Evolutionary conservation across 352 stramenopile genomes (phyloP), one percentile per base, ranked within the genome.

Genomic region (Pythium utonaiense): DNA sequence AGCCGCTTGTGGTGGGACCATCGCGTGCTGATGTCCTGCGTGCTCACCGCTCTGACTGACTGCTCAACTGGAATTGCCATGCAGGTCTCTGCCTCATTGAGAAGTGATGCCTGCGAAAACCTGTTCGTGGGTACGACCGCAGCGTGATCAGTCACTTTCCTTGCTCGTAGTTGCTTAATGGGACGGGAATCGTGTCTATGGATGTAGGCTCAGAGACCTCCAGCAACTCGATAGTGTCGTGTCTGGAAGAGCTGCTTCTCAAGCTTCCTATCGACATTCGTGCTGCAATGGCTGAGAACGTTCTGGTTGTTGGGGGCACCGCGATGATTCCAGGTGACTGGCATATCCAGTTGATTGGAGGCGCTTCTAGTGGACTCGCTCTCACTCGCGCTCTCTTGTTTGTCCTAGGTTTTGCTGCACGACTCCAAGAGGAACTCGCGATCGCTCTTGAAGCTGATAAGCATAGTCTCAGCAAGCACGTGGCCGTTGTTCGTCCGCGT

Each of bases 241-340:
- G 69, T 16, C 66, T 95, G 24, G 38, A 77, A 45, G 67, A 88
- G 10, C 33, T 87, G 5, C 48, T 89, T 3, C 76, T 79, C 48
- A 86, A 80, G 40, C 44, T 75, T 0, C 83, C 86, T 0, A 53
- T 95, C 27, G 86, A 95, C 53, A 70, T 89, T 22, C 75, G 82
- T 40, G 65, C 67, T 0, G 70, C 80, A 13, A 77, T 91, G 71
- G 62, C 87, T n/a, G 71, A 83, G 45, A 93, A 89, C 53, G 36
- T 95, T n/a, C 56, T 95, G 7, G 69, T 91, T 14, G 64, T 93
- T 22, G 86, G 86, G 25, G 86, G 86, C 38, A 78, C 74, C 3
- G 71, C 77, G 33, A 95, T 95, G 86, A n/a, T n/a, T n/a, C n/a
- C n/a, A n/a, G n/a, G 71, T 95, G 54, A 81, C 83, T 55, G 81